Evolutionary conservation across 176 grass and related monocot genomes (phyloP).

Genomic region (Cymbopogon citratus): DNA sequence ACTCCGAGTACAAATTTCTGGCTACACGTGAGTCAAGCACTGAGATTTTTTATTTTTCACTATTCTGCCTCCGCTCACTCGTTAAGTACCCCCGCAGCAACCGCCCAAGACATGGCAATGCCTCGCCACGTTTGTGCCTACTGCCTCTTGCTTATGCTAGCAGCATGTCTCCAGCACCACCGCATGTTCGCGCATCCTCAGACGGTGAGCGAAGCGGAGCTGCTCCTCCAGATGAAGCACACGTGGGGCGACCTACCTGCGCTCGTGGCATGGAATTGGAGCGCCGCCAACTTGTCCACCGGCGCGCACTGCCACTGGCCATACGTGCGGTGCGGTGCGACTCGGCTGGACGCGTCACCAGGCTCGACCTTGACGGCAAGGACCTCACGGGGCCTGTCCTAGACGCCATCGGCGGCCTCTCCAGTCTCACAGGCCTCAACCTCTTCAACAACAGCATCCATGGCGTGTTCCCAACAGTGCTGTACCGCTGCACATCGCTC

Average conservation of each 20-base stretch:
- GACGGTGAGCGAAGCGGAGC: slow-evolving; percentile 19
- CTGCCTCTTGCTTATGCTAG: no score
- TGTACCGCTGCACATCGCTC: slow-evolving; percentile 35
- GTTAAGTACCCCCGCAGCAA: no score
- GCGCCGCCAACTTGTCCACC: not conserved
- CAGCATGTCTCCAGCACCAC: no score
- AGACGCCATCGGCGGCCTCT: slow-evolving; percentile 31
- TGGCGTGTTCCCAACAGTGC: not conserved
- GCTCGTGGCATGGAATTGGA: slow-evolving; percentile 37
- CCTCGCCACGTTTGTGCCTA: no score
- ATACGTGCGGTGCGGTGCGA: slow-evolving; percentile 26
- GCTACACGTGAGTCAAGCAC: no score
- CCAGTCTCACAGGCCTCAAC: not conserved
- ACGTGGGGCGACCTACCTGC: slow-evolving; percentile 19
- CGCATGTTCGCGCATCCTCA: no score
- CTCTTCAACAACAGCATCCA: not conserved
- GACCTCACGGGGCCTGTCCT: not conserved
- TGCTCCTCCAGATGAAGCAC: slow-evolving; percentile 42
- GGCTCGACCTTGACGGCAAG: accelerated
- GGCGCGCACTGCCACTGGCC: slow-evolving; percentile 47
- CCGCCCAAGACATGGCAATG: no score
- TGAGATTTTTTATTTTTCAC: no score
- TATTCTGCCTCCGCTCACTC: no score
- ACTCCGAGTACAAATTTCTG: no score
- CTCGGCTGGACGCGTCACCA: no score